Conservation (phyloP, 805 yeast species). For the Pichia paraexigua region DNA sequence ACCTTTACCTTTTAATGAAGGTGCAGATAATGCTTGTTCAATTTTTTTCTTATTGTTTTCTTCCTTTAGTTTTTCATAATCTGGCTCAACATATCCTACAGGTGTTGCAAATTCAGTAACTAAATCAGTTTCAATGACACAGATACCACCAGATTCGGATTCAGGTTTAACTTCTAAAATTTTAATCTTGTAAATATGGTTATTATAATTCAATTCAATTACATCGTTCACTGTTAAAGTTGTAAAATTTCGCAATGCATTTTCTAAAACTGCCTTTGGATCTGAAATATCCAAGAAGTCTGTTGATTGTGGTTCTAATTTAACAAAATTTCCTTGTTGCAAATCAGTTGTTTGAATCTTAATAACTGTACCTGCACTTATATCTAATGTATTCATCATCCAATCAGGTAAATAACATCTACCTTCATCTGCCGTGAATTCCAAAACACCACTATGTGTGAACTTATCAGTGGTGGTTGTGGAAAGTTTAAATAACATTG, state of each 20-base stretch:
- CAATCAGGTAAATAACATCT: slow-evolving; percentile 90
- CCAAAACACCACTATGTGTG: slow-evolving; percentile 92
- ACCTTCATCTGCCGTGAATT: slow-evolving; percentile 96
- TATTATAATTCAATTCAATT: slow-evolving; percentile 79
- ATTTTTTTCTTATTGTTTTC: slow-evolving; percentile 32
- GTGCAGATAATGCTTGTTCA: slow-evolving; percentile 31
- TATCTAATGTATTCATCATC: slow-evolving; percentile 78
- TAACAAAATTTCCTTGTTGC: slow-evolving; percentile 81
- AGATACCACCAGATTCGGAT: slow-evolving; percentile 54
- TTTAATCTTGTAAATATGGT: slow-evolving; percentile 66
- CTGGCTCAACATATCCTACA: slow-evolving; percentile 95
- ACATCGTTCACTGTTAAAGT: slow-evolving; percentile 80
- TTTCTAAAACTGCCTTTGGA: slow-evolving; percentile 94
- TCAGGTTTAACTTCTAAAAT: slow-evolving; percentile 86
- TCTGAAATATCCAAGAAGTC: slow-evolving; percentile 90
- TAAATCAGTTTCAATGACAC: slow-evolving; percentile 94
- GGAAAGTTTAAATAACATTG: slow-evolving; percentile 82
- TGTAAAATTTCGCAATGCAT: slow-evolving; percentile 81
- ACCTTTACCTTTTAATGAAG: slow-evolving; percentile 36
- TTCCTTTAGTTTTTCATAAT: slow-evolving; percentile 37
- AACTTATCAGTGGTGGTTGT: slow-evolving; percentile 49
- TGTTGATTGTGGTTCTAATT: slow-evolving; percentile 90
- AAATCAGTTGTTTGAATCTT: slow-evolving; percentile 70
- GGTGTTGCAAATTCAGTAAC: slow-evolving; percentile 99
- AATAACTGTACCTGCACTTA: slow-evolving; percentile 74